Evolutionary conservation across 495 filamentous ascomycete genomes (phyloP).

Genomic region (Poronia punctata): DNA sequence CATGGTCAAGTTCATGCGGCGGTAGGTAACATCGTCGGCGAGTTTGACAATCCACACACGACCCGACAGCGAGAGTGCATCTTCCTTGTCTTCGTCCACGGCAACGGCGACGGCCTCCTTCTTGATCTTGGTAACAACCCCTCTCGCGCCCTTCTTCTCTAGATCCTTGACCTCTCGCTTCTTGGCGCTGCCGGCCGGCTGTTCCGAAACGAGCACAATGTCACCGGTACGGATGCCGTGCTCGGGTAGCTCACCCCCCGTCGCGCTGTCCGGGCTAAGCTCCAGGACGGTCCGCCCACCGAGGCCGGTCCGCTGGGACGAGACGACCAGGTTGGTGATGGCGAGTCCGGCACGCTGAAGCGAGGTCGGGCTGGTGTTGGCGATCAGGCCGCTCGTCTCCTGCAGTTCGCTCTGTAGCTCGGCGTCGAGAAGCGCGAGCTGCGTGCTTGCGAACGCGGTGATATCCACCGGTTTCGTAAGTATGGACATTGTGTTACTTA

Average conservation of each 20-base stretch:
- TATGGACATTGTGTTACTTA: constrained; percentile 35
- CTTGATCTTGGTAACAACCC: constrained; percentile 70
- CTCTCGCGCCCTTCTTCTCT: constrained; percentile 60
- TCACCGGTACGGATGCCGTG: constrained; percentile 86
- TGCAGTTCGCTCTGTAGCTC: constrained; percentile 77
- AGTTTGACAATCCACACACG: constrained; percentile 71
- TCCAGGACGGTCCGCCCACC: constrained; percentile 84
- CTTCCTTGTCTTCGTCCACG: constrained; percentile 52
- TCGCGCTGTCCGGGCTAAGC: constrained; percentile 66
- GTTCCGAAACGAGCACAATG: constrained; percentile 74
- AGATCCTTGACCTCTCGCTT: constrained; percentile 63
- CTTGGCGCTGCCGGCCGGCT: constrained; percentile 60
- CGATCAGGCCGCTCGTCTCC: constrained; percentile 64
- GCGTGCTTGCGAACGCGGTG: constrained; percentile 66
- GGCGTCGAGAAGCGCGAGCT: constrained; percentile 66
- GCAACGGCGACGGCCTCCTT: constrained; percentile 64
- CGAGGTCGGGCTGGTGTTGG: constrained; percentile 59
- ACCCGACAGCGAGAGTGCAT: constrained; percentile 53
- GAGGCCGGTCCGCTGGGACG: constrained; percentile 81
- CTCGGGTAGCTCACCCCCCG: constrained; percentile 56
- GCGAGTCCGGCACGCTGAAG: constrained; percentile 85
- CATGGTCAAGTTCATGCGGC: constrained; percentile 89
- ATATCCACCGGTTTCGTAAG: constrained; percentile 50
- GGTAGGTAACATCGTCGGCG: constrained; percentile 89
- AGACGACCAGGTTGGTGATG: constrained; percentile 66